Percentiles rank a stretch among this genome's conserved stretches.
phyloP scores from a whole-genome alignment of 345 rosid species.

The Ceriops zippeliana region DNA sequence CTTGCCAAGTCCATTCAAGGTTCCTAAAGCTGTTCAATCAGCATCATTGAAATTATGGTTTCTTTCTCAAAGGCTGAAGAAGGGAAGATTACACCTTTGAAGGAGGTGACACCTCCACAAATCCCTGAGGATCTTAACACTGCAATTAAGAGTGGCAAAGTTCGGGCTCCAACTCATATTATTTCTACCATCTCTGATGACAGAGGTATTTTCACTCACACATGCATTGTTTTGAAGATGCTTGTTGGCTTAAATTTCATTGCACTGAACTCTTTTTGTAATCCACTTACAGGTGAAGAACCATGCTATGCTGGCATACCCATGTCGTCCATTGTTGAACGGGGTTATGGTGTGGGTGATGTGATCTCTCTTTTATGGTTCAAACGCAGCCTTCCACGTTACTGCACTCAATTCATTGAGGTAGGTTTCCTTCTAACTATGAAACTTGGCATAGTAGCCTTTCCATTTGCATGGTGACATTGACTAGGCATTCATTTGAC shows the following conservation, averaged over 20 bases:
- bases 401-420: constrained; percentile 92
- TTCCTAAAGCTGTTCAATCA: not conserved
- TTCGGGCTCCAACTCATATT: constrained; percentile 93
- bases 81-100: constrained; percentile 66
- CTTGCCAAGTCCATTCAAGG: not conserved
- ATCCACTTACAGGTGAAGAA: constrained; percentile 68
- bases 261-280: constrained; percentile 10
- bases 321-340: constrained; percentile 93
- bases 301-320: constrained; percentile 99
- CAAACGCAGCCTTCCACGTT: constrained; percentile 95
- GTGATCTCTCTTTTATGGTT: constrained; percentile 96
- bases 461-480: not conserved
- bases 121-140: constrained; percentile 92
- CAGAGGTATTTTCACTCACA: constrained; percentile 49
- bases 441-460: not conserved
- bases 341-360: constrained; percentile 90
- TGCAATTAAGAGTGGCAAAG: constrained; percentile 95
- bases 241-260: not conserved
- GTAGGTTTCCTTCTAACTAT: constrained; percentile 28
- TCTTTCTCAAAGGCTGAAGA: constrained; percentile 54
- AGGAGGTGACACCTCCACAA: constrained; percentile 83
- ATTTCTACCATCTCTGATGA: constrained; percentile 97
- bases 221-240: not conserved
- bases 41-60: constrained; percentile 4
- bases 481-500: too few relatives aligned